Evolutionary conservation across 139 green algal genomes (phyloP).

Genomic region (Diplosphaera chodatii): DNA sequence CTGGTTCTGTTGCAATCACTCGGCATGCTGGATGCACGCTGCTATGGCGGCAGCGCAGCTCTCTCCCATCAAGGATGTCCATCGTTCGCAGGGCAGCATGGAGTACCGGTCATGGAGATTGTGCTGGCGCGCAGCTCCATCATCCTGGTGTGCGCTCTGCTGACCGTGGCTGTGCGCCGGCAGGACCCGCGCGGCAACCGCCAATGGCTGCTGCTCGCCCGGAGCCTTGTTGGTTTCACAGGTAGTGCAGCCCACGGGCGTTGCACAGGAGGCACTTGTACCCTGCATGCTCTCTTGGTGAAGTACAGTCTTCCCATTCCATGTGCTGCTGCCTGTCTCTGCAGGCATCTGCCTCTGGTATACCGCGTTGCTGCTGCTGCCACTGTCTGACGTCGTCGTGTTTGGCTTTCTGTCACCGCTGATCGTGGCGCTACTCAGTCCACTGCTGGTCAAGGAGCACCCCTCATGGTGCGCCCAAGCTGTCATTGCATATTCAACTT

Average conservation of each 20-base stretch:
- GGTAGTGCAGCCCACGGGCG: no score
- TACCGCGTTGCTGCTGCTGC: constrained; percentile 8
- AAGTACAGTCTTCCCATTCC: no score
- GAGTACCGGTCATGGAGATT: neutral
- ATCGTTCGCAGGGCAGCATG: neutral
- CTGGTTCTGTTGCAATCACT: no score
- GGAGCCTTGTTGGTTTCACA: neutral
- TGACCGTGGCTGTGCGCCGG: neutral
- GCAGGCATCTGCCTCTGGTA: neutral
- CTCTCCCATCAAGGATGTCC: no score
- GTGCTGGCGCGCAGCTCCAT: neutral
- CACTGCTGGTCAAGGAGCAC: neutral
- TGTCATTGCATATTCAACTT: no score
- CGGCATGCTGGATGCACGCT: no score
- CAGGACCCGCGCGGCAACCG: neutral
- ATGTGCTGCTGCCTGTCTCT: no score
- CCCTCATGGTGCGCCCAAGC: neutral
- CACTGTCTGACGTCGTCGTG: constrained; percentile 18
- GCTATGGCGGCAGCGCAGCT: no score
- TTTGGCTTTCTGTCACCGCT: constrained; percentile 22
- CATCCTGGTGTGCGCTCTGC: neutral
- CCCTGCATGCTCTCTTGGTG: no score
- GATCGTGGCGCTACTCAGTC: constrained; percentile 17
- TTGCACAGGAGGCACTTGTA: no score
- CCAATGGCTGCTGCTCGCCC: neutral